Evolutionary conservation across 208 protist species (phyloP), one percentile per base, ranked within the genome.

Genomic region (Leishmania lainsoni): DNA sequence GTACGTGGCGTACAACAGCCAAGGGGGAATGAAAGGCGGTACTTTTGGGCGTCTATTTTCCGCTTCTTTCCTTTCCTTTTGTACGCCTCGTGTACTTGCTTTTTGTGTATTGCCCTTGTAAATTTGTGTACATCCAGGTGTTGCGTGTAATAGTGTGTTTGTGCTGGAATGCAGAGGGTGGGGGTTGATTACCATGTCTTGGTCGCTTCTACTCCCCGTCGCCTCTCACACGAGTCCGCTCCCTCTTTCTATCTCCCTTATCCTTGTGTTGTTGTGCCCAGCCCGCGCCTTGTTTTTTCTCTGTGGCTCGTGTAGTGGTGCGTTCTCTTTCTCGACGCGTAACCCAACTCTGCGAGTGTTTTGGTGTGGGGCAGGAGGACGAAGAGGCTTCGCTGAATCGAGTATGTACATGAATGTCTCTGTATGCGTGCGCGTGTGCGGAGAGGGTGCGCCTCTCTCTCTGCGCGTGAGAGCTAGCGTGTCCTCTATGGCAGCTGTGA

Each of bases 41-140:
- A 51, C 20, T 32, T 22, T 22, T 61, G 17, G 51, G 71, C 49
- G 9, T 61, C 9, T 61, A 29, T 48, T 61, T 75, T 61, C 26
- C 69, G 22, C 16, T 32, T 59, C 32, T 58, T 76, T 61, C 35
- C 22, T 81, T 12, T 76, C 39, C 52, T 74, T 42, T 26, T 68
- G 16, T 59, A 63, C 35, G 48, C 29, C 48, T 78, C 74, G 3
- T 79, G 58, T 12, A 32, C 32, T 71, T 74, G 48, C 0, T 29
- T 6, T 5, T 35, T 39, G 51, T 14, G 72, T 4, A 54, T 52
- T 26, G 69, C 2, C 48, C 1, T 73, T 52, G 35, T 0, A 26
- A 0, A 10, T 73, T 52, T 73, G 42, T n/a, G 26, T 48, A 32
- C 42, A 73, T 10, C 3, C 9, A n/a, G 39, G 45, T 73, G 68